Evolutionary conservation across 768 basidiomycete species (phyloP), one percentile per base, ranked within the genome.

Genomic region (Lactarius quietus): DNA sequence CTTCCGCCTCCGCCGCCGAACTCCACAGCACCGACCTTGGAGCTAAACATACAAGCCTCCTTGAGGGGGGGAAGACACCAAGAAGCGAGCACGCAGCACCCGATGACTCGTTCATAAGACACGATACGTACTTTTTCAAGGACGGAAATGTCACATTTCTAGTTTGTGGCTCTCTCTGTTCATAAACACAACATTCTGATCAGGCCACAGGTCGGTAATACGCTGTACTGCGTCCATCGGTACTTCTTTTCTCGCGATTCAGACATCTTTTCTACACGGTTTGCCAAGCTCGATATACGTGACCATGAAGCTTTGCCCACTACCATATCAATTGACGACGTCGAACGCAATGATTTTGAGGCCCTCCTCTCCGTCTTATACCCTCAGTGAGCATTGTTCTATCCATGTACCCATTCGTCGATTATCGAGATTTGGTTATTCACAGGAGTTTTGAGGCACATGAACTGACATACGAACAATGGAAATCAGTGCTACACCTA

Each of bases 401-500:
- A 48, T 6, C 45, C 12, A 2, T 23, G 12, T 48, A 5, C 45
- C 39, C 35, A 20, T 6, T 28, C 31, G 1, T 17, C 39, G 7
- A n/a, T 15, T 6, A 23, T 48, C 3, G 5, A 12, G n/a, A 23
- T 23, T 48, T 26, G 12, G 1, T 23, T 9, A 14, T 48, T 48
- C 23, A 26, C 57, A 69, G 69, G 26, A 53, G 63, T 43, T 69
- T 68, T 28, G 56, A 70, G 3, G 58, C 52, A 12, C 53, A 55
- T 20, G 48, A 61, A 14, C 62, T 68, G 29, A 52, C 59, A 15
- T 71, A 65, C 23, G 70, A 71, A 20, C 69, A 71, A 31, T 76
- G 76, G 72, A 69, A 70, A 20, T 72, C 75, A 17, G 69, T 76
- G 28, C 68, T 76, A 23, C 64, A 70, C 53, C 26, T 73, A 53